These are phyloP conservation scores for Stephanodiscus minutulus DNA, from an alignment of 108 stramenopile species.

Conservation along the genomic window DNA sequence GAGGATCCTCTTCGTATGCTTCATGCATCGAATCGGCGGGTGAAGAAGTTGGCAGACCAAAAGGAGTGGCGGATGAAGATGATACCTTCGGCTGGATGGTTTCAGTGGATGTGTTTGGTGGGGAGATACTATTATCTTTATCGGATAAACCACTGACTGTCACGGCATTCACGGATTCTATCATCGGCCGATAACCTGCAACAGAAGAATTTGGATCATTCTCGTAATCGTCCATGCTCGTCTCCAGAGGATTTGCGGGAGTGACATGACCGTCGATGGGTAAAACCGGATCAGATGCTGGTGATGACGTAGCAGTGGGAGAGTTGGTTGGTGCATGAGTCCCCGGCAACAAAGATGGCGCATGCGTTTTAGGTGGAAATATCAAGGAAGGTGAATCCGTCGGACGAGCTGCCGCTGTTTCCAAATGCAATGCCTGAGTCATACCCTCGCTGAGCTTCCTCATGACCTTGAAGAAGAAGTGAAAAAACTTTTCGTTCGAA, in stretches of 20 bases:
- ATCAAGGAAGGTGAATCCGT: not conserved
- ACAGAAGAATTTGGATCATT: not conserved
- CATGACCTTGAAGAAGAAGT: conserved; percentile 11
- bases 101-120: not conserved
- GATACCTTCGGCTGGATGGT: not conserved
- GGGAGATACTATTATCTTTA: not conserved
- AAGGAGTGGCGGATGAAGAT: not conserved
- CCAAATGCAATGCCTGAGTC: not conserved
- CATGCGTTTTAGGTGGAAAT: not conserved
- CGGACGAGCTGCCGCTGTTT: not conserved
- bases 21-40: not conserved
- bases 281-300: not conserved
- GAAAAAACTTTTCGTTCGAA: not conserved
- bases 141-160: not conserved
- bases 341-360: not conserved
- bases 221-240: not conserved
- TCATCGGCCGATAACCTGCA: not conserved
- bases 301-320: not conserved
- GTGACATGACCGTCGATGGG: not conserved
- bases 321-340: not conserved
- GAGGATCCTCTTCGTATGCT: not conserved
- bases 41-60: not conserved
- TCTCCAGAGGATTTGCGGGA: not conserved
- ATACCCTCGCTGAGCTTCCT: conserved; percentile 2
- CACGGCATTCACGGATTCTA: not conserved